Percentiles rank a stretch among this genome's conserved stretches.
phyloP scores from a whole-genome alignment of 495 filamentous ascomycete genomes.

The Opeltia flavorubescens region DNA sequence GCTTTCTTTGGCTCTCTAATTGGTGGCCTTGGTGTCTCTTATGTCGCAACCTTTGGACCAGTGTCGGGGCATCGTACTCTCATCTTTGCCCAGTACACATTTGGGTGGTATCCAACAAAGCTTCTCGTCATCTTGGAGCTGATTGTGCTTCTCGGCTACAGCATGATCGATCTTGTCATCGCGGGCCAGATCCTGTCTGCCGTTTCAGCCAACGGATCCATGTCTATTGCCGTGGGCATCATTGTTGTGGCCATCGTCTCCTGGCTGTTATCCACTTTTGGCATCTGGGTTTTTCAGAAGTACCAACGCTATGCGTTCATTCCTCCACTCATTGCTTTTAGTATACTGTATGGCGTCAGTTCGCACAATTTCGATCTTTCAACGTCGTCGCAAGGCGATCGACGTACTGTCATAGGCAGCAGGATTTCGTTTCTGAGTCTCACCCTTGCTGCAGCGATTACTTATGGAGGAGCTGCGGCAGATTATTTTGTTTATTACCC shows the following conservation, averaged over 20 bases:
- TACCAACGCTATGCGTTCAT: constrained; percentile 64
- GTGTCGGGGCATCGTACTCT: constrained; percentile 51
- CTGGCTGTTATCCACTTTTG: constrained; percentile 58
- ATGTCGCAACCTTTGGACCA: constrained; percentile 63
- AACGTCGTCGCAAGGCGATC: constrained; percentile 32
- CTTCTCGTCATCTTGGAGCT: constrained; percentile 58
- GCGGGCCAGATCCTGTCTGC: constrained; percentile 64
- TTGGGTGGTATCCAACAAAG: constrained; percentile 74
- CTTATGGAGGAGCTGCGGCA: constrained; percentile 43
- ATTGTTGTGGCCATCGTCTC: constrained; percentile 52
- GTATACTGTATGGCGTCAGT: constrained; percentile 54
- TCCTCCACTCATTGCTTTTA: constrained; percentile 49
- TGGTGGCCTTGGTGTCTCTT: constrained; percentile 47
- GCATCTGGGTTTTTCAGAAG: constrained; percentile 54
- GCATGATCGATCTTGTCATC: constrained; percentile 54
- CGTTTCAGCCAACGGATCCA: constrained; percentile 42
- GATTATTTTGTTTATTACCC: constrained; percentile 59
- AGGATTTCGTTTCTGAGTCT: constrained; percentile 52
- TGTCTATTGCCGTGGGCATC: constrained; percentile 56
- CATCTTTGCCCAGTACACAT: constrained; percentile 57
- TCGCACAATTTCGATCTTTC: constrained; percentile 47
- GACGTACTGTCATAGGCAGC: constrained; percentile 41
- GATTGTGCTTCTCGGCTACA: constrained; percentile 57
- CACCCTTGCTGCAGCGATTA: constrained; percentile 48
- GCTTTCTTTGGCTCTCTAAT: constrained; percentile 47